Percentiles rank a stretch among this genome's conserved stretches.
Evolutionary conservation across 129 eudicot species (phyloP).

Genomic region (Lactuca sativa): DNA sequence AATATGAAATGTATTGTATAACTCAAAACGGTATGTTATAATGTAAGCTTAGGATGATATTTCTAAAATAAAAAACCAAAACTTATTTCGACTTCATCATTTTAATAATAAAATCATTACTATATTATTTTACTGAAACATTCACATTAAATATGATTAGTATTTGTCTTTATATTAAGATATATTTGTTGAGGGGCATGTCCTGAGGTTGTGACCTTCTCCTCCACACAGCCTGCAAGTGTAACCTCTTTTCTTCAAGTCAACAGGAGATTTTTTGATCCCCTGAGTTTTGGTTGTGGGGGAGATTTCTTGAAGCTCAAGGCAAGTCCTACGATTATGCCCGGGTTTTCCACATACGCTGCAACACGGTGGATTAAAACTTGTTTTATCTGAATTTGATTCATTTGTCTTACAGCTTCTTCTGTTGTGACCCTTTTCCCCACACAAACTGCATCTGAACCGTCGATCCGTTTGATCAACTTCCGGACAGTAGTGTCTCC

Average conservation of each 20-base stretch:
- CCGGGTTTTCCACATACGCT: slow-evolving; percentile 60
- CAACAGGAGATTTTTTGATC: not conserved
- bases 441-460: slow-evolving; percentile 69
- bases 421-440: slow-evolving; percentile 76
- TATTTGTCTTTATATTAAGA: too few species aligned
- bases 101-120: too few species aligned
- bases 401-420: slow-evolving; percentile 53
- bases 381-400: slow-evolving; percentile 8
- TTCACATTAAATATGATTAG: too few species aligned
- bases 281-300: not conserved
- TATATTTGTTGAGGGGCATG: slow-evolving; percentile 37
- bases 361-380: slow-evolving; percentile 46
- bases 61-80: too few species aligned
- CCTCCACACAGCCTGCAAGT: slow-evolving; percentile 40
- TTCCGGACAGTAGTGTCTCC: slow-evolving; percentile 82
- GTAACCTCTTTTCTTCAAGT: slow-evolving; percentile 29
- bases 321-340: slow-evolving; percentile 82
- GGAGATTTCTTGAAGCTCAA: slow-evolving; percentile 2
- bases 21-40: too few species aligned
- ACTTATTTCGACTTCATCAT: too few species aligned
- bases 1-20: too few species aligned
- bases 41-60: too few species aligned
- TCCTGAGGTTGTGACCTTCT: slow-evolving; percentile 49
- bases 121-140: too few species aligned
- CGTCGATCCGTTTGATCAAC: slow-evolving; percentile 43